phyloP scores from a whole-genome alignment of 2,329 filamentous ascomycete genomes.

The Neospermospora avenae region DNA sequence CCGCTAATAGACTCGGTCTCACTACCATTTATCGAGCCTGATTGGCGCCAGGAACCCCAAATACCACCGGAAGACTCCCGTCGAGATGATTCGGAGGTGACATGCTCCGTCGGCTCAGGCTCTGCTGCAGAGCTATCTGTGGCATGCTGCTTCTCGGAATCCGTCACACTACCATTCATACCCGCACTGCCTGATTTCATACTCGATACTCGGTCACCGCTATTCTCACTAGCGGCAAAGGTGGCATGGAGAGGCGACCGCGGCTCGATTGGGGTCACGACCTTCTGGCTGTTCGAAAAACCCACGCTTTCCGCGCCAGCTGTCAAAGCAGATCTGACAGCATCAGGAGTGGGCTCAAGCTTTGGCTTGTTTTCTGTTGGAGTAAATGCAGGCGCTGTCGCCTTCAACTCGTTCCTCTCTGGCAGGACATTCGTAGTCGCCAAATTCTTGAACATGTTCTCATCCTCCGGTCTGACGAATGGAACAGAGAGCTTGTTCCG shows the following conservation, averaged over 20 bases:
- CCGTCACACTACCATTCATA: conserved; percentile 18
- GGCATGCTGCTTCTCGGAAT: conserved; percentile 20
- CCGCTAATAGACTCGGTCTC: conserved; percentile 41
- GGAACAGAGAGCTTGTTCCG: conserved; percentile 85
- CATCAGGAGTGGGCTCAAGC: conserved; percentile 15
- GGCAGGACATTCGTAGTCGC: conserved; percentile 57
- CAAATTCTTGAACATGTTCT: conserved; percentile 74
- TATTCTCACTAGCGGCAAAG: conserved; percentile 14
- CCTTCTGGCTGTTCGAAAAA: conserved; percentile 12
- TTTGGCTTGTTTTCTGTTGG: conserved; percentile 31
- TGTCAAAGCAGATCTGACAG: conserved; percentile 13
- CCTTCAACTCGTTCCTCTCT: conserved; percentile 56
- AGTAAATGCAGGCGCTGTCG: conserved; percentile 33
- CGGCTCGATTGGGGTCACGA: conserved; percentile 14
- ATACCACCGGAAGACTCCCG: conserved; percentile 54
- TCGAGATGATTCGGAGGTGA: conserved; percentile 30
- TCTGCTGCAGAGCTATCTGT: conserved; percentile 12
- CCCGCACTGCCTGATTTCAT: conserved; percentile 15
- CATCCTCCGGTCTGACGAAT: conserved; percentile 88
- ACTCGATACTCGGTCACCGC: conserved; percentile 17
- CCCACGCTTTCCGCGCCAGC: conserved; percentile 10
- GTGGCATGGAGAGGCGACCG: conserved; percentile 20
- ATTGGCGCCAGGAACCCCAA: conserved; percentile 70
- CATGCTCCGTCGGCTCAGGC: conserved; percentile 13
- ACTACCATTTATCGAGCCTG: conserved; percentile 30